A percentile compares a stretch with the other conserved stretches of the same genome.
phyloP scores from a whole-genome alignment of 2,329 filamentous ascomycete species.

The Fusarium udum region DNA sequence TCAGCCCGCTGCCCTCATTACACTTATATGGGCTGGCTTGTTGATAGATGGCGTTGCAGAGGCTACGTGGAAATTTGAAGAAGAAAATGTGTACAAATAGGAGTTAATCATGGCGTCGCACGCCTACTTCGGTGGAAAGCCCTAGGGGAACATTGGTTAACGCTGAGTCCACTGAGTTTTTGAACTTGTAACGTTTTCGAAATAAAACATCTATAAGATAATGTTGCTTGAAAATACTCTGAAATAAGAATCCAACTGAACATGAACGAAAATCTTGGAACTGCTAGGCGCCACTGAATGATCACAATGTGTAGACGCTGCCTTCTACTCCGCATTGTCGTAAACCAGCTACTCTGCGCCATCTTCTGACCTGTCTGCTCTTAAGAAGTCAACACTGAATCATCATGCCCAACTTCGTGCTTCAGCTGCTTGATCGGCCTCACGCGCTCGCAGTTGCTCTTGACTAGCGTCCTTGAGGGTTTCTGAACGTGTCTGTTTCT shows the following conservation, averaged over 20 bases:
- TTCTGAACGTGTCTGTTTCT: constrained; percentile 74
- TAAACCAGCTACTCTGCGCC: not conserved
- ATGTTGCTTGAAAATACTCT: not conserved
- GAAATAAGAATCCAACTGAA: not conserved
- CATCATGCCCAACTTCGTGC: constrained; percentile 50
- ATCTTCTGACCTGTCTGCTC: not conserved
- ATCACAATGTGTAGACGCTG: not conserved
- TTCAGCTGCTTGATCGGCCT: constrained; percentile 69
- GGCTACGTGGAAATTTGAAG: not conserved
- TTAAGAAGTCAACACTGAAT: not conserved
- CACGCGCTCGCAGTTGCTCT: constrained; percentile 70
- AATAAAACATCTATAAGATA: not conserved
- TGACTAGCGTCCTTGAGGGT: constrained; percentile 74
- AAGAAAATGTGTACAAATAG: constrained; percentile 16
- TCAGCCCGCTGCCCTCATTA: not conserved
- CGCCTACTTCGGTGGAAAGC: not conserved
- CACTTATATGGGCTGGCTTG: not conserved
- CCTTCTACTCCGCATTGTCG: not conserved
- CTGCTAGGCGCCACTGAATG: not conserved
- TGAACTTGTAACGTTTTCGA: not conserved
- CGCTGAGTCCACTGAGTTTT: not conserved
- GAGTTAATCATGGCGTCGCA: constrained; percentile 28
- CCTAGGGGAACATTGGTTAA: constrained; percentile 5
- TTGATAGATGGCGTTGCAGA: constrained; percentile 3
- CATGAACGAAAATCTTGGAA: constrained; percentile 10